These are phyloP conservation scores for Cucumis melo DNA, from an alignment of 306 rosid genomes.

Conservation along the genomic window DNA sequence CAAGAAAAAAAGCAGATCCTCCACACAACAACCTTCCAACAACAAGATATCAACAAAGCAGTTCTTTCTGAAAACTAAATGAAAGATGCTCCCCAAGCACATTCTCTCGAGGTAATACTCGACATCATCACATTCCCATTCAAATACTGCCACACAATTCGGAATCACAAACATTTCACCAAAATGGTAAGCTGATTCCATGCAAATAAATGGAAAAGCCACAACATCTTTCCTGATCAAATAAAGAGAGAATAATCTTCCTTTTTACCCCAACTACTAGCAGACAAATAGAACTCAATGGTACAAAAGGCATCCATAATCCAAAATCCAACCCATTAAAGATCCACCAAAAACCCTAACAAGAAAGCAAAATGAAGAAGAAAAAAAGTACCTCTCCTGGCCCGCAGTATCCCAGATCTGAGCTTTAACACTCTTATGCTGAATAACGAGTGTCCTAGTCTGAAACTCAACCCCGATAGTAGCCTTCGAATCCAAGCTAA, in stretches of 20 bases:
- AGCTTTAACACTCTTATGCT: constrained; percentile 91
- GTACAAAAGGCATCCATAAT: not conserved
- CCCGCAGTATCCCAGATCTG: constrained; percentile 99
- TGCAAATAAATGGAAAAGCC: not conserved
- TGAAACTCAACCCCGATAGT: constrained; percentile 98
- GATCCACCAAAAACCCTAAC: not conserved
- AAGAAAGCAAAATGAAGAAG: not conserved
- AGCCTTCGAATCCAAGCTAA: constrained; percentile 90
- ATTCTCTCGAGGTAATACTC: not conserved
- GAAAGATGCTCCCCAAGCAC: not conserved
- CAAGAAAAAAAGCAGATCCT: not conserved
- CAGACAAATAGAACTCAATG: not conserved
- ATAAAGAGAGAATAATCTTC: not conserved
- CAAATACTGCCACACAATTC: not conserved
- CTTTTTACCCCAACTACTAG: not conserved
- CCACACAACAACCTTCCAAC: not conserved
- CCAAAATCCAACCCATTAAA: not conserved
- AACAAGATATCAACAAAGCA: not conserved
- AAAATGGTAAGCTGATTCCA: not conserved
- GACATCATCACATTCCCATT: not conserved
- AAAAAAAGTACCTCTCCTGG: constrained; percentile 67
- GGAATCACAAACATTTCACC: not conserved
- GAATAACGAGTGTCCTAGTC: constrained; percentile 70
- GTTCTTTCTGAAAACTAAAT: not conserved
- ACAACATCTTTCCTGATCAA: not conserved